Evolutionary conservation across 2,329 filamentous ascomycete species (phyloP).

Genomic region (Fusarium nelsonii): DNA sequence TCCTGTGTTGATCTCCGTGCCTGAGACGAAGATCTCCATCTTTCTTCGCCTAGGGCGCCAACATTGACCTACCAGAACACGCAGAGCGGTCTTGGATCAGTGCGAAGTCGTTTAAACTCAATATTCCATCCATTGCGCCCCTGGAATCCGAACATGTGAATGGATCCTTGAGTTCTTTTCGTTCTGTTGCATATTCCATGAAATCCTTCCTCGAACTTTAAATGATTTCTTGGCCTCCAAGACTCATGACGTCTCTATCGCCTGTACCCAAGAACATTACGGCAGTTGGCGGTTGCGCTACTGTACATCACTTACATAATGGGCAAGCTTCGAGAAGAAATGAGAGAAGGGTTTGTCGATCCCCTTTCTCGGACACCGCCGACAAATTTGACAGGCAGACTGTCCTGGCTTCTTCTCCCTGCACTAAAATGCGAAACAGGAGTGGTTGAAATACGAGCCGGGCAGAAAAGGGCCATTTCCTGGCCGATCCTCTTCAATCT

Average conservation of each 20-base stretch:
- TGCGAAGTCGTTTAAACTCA: slow-evolving; percentile 29
- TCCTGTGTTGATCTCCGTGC: slow-evolving; percentile 35
- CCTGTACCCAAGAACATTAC: slow-evolving; percentile 5
- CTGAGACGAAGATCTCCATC: slow-evolving; percentile 41
- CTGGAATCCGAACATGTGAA: slow-evolving; percentile 31
- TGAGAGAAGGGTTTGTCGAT: slow-evolving; percentile 29
- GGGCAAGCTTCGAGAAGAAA: slow-evolving; percentile 38
- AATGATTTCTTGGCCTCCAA: slow-evolving; percentile 4
- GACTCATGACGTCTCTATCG: slow-evolving; percentile 17
- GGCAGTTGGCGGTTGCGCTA: slow-evolving; percentile 34
- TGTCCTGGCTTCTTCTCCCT: slow-evolving; percentile 3
- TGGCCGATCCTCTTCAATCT: slow-evolving; percentile 21
- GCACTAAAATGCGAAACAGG: slow-evolving; percentile 18
- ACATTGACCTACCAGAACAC: slow-evolving; percentile 19
- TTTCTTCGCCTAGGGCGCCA: slow-evolving; percentile 23
- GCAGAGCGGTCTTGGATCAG: slow-evolving; percentile 5
- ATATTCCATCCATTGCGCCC: slow-evolving; percentile 25
- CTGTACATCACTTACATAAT: slow-evolving; percentile 29
- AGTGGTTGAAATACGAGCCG: slow-evolving; percentile 21
- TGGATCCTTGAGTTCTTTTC: slow-evolving; percentile 8
- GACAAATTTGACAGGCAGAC: neutral
- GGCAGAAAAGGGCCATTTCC: slow-evolving; percentile 29
- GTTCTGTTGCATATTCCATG: slow-evolving; percentile 15
- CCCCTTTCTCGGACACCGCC: slow-evolving; percentile 14
- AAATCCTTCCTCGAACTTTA: slow-evolving; percentile 17